Percentiles rank a stretch among this genome's conserved stretches.
These are phyloP conservation scores for Dichomitus squalens DNA, from an alignment of 1,284 basidiomycete genomes.

Conservation along the genomic window DNA sequence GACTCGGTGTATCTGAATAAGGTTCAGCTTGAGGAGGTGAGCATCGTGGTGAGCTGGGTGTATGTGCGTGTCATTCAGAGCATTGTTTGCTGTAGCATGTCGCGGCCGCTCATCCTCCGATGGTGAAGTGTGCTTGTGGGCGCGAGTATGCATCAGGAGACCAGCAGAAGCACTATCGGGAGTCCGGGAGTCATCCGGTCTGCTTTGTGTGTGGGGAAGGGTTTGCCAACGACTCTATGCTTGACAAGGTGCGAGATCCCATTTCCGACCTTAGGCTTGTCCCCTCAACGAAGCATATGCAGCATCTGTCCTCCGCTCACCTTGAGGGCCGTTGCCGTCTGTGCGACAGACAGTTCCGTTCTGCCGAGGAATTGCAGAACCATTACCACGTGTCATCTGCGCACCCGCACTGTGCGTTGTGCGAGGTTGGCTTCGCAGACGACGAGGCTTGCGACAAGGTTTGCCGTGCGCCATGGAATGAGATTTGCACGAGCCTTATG, in stretches of 20 bases:
- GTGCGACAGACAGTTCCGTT: conserved; percentile 17
- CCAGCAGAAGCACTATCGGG: conserved; percentile 18
- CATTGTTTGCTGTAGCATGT: conserved; percentile 7
- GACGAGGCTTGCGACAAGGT: conserved; percentile 20
- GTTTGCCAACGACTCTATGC: conserved; percentile 10
- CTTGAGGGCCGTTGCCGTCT: conserved; percentile 10
- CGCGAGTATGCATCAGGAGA: background rate
- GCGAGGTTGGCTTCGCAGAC: conserved; percentile 22
- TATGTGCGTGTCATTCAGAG: background rate
- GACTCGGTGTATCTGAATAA: conserved; percentile 6
- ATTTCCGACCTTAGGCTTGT: background rate
- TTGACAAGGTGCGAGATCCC: conserved; percentile 11
- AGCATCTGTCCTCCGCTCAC: conserved; percentile 23
- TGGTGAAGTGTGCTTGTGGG: background rate
- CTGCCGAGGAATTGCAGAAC: conserved; percentile 12
- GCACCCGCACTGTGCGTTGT: conserved; percentile 23
- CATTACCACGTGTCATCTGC: conserved; percentile 19
- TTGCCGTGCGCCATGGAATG: background rate
- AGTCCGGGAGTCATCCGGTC: conserved; percentile 17
- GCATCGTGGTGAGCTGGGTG: background rate
- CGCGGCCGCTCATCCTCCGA: conserved; percentile 3
- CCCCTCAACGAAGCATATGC: background rate
- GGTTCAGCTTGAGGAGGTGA: conserved; percentile 16
- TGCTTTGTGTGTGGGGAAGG: conserved; percentile 22
- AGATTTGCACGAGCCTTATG: background rate